These are phyloP conservation scores for Selaginella tamariscina DNA, from an alignment of 75 land plant species.

Conservation along the genomic window DNA sequence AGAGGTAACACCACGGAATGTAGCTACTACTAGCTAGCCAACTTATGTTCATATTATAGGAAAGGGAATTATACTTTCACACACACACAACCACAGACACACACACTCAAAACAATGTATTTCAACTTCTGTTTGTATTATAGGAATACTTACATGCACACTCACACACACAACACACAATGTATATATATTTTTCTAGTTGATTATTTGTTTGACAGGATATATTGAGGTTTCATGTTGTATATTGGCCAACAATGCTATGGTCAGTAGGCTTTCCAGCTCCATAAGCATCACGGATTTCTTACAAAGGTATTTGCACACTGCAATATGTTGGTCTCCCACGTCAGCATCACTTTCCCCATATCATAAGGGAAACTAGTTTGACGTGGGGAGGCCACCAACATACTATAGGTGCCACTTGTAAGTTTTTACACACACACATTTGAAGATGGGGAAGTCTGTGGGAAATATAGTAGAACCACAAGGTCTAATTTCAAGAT, in stretches of 20 bases:
- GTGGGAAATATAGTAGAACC: conserved; percentile 93
- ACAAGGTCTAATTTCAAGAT: conserved; percentile 52
- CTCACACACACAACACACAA: no score
- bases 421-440: no score
- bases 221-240: conserved; percentile 94
- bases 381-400: no score
- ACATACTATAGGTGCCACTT: no score
- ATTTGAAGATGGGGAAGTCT: conserved; percentile 98
- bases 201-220: conserved; percentile 42
- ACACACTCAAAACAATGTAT: no score
- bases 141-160: no score
- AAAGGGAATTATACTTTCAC: no score
- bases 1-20: conserved; percentile 50
- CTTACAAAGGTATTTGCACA: conserved; percentile 97
- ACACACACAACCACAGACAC: no score
- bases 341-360: no score
- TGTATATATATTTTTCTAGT: neutral
- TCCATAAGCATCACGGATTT: conserved; percentile 85
- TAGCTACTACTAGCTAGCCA: conserved; percentile 74
- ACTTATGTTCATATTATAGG: conserved; percentile 93
- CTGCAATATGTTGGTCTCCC: no score
- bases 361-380: no score
- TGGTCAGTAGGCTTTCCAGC: conserved; percentile 78
- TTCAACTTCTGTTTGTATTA: conserved; percentile 23
- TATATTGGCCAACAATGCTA: conserved; percentile 98